Conservation (phyloP, 2,329 filamentous ascomycete genomes). For the Colletotrichum nymphaeae region DNA sequence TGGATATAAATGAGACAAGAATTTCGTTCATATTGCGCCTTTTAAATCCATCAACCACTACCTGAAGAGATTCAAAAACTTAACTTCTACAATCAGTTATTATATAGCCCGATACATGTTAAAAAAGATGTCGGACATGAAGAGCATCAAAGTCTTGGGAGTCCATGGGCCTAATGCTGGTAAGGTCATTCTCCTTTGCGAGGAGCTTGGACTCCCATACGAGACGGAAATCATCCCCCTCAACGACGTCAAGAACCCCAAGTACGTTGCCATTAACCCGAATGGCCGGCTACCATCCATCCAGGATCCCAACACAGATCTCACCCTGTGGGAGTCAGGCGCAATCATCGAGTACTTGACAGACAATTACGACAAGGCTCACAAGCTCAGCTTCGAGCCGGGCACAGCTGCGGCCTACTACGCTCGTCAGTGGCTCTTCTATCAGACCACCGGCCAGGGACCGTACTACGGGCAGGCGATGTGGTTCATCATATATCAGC, state of each 20-base stretch:
- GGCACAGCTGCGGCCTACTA: constrained; percentile 25
- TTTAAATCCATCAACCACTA: background rate
- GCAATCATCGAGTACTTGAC: constrained; percentile 46
- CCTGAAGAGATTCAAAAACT: background rate
- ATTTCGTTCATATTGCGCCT: background rate
- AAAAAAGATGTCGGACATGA: background rate
- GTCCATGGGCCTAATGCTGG: background rate
- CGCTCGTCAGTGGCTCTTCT: constrained; percentile 49
- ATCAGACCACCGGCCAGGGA: constrained; percentile 53
- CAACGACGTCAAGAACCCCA: constrained; percentile 38
- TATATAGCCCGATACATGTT: background rate
- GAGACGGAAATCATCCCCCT: constrained; percentile 37
- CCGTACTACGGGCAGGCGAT: constrained; percentile 50
- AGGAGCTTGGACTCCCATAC: constrained; percentile 41
- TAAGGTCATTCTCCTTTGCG: constrained; percentile 39
- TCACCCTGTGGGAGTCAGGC: constrained; percentile 45
- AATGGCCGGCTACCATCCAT: constrained; percentile 49
- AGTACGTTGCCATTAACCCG: constrained; percentile 46
- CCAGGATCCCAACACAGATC: constrained; percentile 47
- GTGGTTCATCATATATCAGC: constrained; percentile 46
- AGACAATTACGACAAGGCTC: constrained; percentile 38
- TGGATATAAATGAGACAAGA: background rate
- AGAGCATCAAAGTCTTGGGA: constrained; percentile 37
- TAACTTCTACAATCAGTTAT: background rate
- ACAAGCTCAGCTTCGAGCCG: constrained; percentile 27